Conservation (phyloP, 208 protist genomes). For the Acanthamoeba lenticulata region DNA sequence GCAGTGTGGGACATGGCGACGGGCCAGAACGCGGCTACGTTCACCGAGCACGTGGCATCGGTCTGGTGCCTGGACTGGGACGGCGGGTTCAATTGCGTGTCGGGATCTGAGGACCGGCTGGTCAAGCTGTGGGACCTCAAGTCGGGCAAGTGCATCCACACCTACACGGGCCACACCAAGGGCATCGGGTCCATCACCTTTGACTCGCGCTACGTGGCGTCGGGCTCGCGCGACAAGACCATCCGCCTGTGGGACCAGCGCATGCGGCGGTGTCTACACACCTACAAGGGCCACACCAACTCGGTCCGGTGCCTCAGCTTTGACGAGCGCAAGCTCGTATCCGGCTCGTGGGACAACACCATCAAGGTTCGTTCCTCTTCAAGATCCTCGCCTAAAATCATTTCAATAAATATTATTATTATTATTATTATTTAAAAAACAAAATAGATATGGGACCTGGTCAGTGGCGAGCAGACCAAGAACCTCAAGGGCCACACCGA, state of each 20-base stretch:
- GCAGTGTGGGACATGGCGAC: slow-evolving; percentile 53
- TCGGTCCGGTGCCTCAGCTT: slow-evolving; percentile 39
- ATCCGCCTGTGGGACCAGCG: slow-evolving; percentile 23
- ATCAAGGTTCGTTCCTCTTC: background rate
- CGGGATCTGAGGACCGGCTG: slow-evolving; percentile 30
- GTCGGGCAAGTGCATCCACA: slow-evolving; percentile 37
- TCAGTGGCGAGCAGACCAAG: background rate
- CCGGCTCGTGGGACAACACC: slow-evolving; percentile 39
- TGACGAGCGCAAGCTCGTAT: slow-evolving; percentile 14
- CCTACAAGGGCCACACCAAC: slow-evolving; percentile 32
- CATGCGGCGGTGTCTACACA: slow-evolving; percentile 27
- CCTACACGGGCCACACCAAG: slow-evolving; percentile 42
- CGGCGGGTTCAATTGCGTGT: background rate
- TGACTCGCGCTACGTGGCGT: background rate
- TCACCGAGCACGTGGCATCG: slow-evolving; percentile 39
- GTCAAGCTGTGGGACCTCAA: slow-evolving; percentile 37
- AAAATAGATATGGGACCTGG: slow-evolving; percentile 12
- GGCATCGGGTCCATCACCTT: slow-evolving; percentile 31
- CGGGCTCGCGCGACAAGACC: background rate
- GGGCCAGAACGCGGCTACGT: background rate
- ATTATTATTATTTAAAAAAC: background rate
- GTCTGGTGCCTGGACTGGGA: slow-evolving; percentile 50
- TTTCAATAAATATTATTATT: background rate
- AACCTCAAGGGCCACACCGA: slow-evolving; percentile 47
- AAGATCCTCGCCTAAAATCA: background rate